Evolutionary conservation across 1,284 basidiomycete species (phyloP), one percentile per base, ranked within the genome.

Genomic region (Rhodotorula sp.): DNA sequence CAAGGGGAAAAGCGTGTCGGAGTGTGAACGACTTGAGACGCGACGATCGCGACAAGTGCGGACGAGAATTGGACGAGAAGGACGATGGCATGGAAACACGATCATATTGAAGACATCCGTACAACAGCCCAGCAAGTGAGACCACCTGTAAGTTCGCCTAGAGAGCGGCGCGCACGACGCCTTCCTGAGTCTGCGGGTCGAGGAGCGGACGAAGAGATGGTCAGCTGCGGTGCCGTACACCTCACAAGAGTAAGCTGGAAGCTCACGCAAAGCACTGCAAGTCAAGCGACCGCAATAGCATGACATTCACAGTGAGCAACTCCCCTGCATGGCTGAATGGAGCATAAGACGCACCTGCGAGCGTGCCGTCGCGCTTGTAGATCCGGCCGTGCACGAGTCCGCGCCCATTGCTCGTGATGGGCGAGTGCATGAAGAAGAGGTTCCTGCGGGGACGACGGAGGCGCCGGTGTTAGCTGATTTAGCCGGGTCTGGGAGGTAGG

Each of bases 321-420:
- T 1, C 5, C 13, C 17, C 10, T 9, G 48, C 41, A 14, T 12
- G 1, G 19, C 10, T 3, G 2, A 14, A 56, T 0, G 46, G 17
- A 14, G 27, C 17, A 9, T 27, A 2, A 5, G n/a, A 61, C 46
- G 66, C 58, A 68, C 67, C 50, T 3, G 62, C 67, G 4, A 67
- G 65, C 1, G 63, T 71, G 1, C 74, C 74, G 25, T 75, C 70
- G 25, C 70, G 57, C 61, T 74, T 74, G 58, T 74, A 76, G 57
- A 76, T 74, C 21, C 71, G 41, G 1, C 75, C 75, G 17, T 56
- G 57, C 19, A 72, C 75, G 44, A 74, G 57, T 12, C 75, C 75
- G 2, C 75, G 49, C 1, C 75, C 75, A 23, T 55, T 65, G 25
- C 64, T 56, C 12, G 67, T 67, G 13, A 74, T 48, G 13, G 68